Evolutionary conservation across 2,329 filamentous ascomycete genomes (phyloP).

Genomic region (Xylaria sp.): DNA sequence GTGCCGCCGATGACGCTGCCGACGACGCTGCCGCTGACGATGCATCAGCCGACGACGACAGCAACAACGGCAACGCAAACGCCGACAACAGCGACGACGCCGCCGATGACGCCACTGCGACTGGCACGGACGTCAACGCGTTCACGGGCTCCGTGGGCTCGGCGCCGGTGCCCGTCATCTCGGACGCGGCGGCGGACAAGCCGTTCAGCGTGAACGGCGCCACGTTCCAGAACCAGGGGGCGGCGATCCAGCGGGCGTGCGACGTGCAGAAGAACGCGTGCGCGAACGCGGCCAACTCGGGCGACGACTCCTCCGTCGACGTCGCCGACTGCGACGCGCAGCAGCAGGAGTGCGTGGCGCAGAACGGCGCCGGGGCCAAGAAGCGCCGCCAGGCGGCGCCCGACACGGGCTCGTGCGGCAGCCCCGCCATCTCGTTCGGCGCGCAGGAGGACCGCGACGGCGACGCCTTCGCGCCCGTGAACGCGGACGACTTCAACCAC

Average conservation of each 20-base stretch:
- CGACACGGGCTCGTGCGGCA: conserved; percentile 50
- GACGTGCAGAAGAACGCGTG: conserved; percentile 55
- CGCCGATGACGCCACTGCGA: conserved; percentile 20
- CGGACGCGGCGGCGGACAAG: conserved; percentile 40
- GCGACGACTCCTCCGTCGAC: conserved; percentile 38
- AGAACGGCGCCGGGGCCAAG: conserved; percentile 20
- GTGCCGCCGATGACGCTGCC: conserved; percentile 13
- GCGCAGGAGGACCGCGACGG: conserved; percentile 51
- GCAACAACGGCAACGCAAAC: conserved; percentile 9
- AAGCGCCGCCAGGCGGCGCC: conserved; percentile 33
- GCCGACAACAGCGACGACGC: conserved; percentile 1
- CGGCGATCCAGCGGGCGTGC: conserved; percentile 52
- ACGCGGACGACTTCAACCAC: conserved; percentile 52
- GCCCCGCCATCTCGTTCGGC: conserved; percentile 54
- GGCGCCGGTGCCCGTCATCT: conserved; percentile 45
- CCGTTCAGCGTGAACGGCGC: conserved; percentile 58
- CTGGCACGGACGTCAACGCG: conserved; percentile 45
- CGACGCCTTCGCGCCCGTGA: conserved; percentile 44
- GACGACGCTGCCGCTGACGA: conserved; percentile 22
- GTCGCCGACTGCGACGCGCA: conserved; percentile 48
- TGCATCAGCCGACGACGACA: conserved; percentile 12
- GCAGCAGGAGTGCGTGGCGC: conserved; percentile 40
- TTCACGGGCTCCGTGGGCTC: conserved; percentile 50
- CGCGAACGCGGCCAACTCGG: conserved; percentile 51
- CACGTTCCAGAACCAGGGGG: conserved; percentile 53